Conservation (phyloP, 306 rosid species). For the Acacia melanoxylon region DNA sequence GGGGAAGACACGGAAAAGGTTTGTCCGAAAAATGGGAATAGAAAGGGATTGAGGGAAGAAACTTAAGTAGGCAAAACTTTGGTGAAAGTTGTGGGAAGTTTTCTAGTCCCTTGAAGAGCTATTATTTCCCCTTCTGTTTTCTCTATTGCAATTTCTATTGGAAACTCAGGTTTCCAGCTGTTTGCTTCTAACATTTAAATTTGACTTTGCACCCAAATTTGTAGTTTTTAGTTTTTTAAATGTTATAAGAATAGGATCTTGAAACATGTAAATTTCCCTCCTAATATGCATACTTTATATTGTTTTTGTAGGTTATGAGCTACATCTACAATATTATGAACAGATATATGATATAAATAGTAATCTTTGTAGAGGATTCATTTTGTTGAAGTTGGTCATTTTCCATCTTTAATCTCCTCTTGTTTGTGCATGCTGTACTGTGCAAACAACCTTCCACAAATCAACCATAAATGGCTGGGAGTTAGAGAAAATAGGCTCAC, state of each 20-base stretch:
- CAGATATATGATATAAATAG: no score
- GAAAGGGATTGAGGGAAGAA: neutral
- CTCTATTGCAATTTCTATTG: neutral
- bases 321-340: no score
- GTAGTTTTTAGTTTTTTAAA: neutral
- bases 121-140: neutral
- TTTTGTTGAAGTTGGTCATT: neutral
- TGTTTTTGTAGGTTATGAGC: no score
- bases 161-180: neutral
- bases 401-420: neutral
- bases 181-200: neutral
- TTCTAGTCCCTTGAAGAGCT: neutral
- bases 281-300: no score
- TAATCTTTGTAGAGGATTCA: no score
- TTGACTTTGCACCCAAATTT: neutral
- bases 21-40: neutral
- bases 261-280: neutral
- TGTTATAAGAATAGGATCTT: neutral
- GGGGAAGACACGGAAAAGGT: neutral
- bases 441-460: neutral
- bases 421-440: neutral
- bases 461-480: neutral
- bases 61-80: neutral
- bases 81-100: neutral
- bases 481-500: neutral